Conservation (phyloP, 306 rosid genomes). For the Castanospermum australe region DNA sequence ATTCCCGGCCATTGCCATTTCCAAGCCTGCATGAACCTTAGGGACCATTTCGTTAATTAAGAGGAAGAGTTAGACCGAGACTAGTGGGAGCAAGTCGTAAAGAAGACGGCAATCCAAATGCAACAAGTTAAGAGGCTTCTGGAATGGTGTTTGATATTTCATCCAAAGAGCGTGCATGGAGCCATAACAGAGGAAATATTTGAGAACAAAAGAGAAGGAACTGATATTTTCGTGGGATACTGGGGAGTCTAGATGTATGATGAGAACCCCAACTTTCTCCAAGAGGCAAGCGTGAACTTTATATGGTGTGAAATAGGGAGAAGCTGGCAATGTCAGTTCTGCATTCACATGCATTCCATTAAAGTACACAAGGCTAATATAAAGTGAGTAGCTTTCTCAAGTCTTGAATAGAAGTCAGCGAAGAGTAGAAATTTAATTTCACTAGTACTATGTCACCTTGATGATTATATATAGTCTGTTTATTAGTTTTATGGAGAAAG, state of each 20-base stretch:
- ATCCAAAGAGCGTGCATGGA: background rate
- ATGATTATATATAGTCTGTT: background rate
- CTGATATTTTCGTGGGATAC: slow-evolving; percentile 22
- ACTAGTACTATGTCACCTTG: background rate
- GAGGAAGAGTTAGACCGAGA: background rate
- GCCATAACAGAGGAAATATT: background rate
- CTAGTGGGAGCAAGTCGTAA: background rate
- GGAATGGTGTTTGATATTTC: background rate
- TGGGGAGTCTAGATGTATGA: slow-evolving; percentile 31
- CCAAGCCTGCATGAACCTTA: slow-evolving; percentile 58
- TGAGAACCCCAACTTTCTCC: slow-evolving; percentile 37
- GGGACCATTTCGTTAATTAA: slow-evolving; percentile 44
- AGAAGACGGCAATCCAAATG: background rate
- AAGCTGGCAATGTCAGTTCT: slow-evolving; percentile 41
- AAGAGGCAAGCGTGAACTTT: slow-evolving; percentile 35
- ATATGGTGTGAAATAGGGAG: slow-evolving; percentile 29
- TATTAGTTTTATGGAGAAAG: background rate
- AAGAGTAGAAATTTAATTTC: slow-evolving; percentile 14
- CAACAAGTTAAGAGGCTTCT: slow-evolving; percentile 11
- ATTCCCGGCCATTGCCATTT: slow-evolving; percentile 44
- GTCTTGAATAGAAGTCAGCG: slow-evolving; percentile 26
- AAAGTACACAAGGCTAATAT: slow-evolving; percentile 34
- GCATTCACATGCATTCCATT: slow-evolving; percentile 60
- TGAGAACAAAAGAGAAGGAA: background rate
- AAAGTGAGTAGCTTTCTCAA: slow-evolving; percentile 30